These are phyloP conservation scores for Exophiala sideris DNA, from an alignment of 2,329 filamentous ascomycete species.

Conservation along the genomic window DNA sequence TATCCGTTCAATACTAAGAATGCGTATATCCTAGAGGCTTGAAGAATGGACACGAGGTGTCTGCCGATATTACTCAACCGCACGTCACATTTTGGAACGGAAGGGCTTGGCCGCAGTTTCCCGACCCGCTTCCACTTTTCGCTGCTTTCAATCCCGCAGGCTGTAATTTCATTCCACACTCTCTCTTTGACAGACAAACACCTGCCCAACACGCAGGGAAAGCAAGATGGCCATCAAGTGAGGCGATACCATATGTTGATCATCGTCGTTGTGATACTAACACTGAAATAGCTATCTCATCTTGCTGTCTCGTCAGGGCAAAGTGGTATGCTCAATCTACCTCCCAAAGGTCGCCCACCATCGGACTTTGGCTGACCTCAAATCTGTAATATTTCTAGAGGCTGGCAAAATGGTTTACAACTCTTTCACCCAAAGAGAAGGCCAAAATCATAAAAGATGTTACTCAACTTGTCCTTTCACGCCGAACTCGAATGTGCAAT, in stretches of 20 bases:
- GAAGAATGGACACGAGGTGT: background rate
- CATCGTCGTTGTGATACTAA: slow-evolving; percentile 14
- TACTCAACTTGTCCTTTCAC: slow-evolving; percentile 90
- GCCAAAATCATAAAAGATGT: slow-evolving; percentile 99
- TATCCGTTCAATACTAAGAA: background rate
- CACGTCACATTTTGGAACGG: background rate
- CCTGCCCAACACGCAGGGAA: background rate
- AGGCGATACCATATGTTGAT: slow-evolving; percentile 23
- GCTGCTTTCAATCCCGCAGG: background rate
- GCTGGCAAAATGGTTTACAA: slow-evolving; percentile 99
- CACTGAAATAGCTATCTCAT: slow-evolving; percentile 75
- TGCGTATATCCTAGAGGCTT: background rate
- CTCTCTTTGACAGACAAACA: background rate
- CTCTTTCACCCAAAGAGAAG: slow-evolving; percentile 94
- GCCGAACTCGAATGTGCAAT: slow-evolving; percentile 98
- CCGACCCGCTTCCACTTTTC: slow-evolving; percentile 4
- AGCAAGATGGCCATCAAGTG: slow-evolving; percentile 55
- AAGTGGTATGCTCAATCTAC: slow-evolving; percentile 73
- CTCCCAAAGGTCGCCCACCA: slow-evolving; percentile 36
- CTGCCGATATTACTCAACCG: background rate
- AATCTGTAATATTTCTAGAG: slow-evolving; percentile 58
- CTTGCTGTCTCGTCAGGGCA: slow-evolving; percentile 94
- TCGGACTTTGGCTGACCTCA: slow-evolving; percentile 30
- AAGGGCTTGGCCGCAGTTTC: slow-evolving; percentile 4
- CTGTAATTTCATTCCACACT: background rate